phyloP scores from a whole-genome alignment of 768 basidiomycete species.

The Mycena alexandri region DNA sequence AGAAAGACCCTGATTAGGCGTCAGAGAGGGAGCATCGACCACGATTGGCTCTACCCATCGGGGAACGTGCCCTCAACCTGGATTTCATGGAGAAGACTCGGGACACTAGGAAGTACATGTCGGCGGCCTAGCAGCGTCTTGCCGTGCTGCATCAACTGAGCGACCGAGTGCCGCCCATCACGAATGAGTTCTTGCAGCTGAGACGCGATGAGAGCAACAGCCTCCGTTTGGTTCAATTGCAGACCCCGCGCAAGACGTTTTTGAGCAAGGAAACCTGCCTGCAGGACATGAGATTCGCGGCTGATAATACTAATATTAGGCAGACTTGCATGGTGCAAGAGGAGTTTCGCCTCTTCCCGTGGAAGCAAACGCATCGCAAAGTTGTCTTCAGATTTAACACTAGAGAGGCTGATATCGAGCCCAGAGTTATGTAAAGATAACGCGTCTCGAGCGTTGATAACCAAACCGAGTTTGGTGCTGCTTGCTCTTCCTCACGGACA shows the following conservation, averaged over 20 bases:
- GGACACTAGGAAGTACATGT: conserved; percentile 90
- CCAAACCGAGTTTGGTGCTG: neutral
- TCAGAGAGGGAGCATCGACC: conserved; percentile 11
- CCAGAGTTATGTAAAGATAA: no score
- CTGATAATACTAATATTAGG: no score
- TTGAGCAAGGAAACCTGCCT: conserved; percentile 93
- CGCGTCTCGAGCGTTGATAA: neutral
- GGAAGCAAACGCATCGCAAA: conserved; percentile 65
- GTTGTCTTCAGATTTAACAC: no score
- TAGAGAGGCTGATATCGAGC: no score
- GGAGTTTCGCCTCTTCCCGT: conserved; percentile 70
- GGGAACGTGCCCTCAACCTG: conserved; percentile 95
- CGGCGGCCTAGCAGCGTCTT: conserved; percentile 88
- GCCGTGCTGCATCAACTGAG: conserved; percentile 94
- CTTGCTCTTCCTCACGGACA: no score
- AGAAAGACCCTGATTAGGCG: conserved; percentile 78
- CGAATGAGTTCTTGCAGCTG: conserved; percentile 94
- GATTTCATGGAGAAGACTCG: conserved; percentile 82
- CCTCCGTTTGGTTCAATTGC: conserved; percentile 88
- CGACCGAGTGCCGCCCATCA: conserved; percentile 88
- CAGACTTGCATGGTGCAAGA: conserved; percentile 67
- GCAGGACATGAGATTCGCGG: conserved; percentile 18
- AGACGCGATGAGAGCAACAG: conserved; percentile 90
- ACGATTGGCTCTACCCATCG: conserved; percentile 72
- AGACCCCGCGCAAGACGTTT: conserved; percentile 95